These are phyloP conservation scores for Starmerella geochares DNA, from an alignment of 805 yeast genomes.

Conservation along the genomic window DNA sequence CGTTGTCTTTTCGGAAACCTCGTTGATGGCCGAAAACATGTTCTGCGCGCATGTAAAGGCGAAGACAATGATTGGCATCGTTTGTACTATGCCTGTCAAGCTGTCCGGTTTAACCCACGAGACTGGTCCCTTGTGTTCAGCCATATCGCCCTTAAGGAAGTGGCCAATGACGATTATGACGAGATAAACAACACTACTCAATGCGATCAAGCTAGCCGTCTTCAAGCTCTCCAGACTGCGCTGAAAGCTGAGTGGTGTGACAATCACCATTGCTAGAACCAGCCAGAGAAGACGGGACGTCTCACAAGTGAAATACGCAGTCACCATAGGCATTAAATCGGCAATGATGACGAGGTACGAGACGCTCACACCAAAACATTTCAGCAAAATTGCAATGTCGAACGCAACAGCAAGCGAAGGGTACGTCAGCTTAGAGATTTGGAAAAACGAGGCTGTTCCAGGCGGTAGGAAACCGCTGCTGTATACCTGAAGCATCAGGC, in stretches of 20 bases:
- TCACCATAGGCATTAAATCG: conserved; percentile 55
- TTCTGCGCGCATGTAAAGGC: conserved; percentile 96
- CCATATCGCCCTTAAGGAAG: conserved; percentile 48
- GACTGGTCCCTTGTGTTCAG: conserved; percentile 42
- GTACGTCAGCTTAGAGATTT: conserved; percentile 55
- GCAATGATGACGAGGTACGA: conserved; percentile 65
- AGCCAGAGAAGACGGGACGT: conserved; percentile 32
- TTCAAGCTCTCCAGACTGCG: conserved; percentile 71
- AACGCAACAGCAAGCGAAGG: conserved; percentile 58
- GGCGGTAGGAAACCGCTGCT: conserved; percentile 38
- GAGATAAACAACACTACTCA: conserved; percentile 69
- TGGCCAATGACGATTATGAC: conserved; percentile 66
- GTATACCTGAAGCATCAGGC: conserved; percentile 34
- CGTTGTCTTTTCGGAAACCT: conserved; percentile 50
- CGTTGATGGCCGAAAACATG: conserved; percentile 82
- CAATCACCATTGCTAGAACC: conserved; percentile 31
- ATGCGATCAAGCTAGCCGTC: conserved; percentile 74
- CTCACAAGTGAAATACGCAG: conserved; percentile 36
- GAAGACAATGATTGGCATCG: conserved; percentile 85
- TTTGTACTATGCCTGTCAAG: conserved; percentile 41
- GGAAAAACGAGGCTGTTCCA: conserved; percentile 61
- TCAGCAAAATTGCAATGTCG: conserved; percentile 63
- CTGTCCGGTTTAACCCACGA: conserved; percentile 40
- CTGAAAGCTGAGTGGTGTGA: conserved; percentile 58
- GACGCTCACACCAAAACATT: conserved; percentile 74